These are phyloP conservation scores for Fusarium devonianum DNA, from an alignment of 2,329 filamentous ascomycete genomes.

Conservation along the genomic window DNA sequence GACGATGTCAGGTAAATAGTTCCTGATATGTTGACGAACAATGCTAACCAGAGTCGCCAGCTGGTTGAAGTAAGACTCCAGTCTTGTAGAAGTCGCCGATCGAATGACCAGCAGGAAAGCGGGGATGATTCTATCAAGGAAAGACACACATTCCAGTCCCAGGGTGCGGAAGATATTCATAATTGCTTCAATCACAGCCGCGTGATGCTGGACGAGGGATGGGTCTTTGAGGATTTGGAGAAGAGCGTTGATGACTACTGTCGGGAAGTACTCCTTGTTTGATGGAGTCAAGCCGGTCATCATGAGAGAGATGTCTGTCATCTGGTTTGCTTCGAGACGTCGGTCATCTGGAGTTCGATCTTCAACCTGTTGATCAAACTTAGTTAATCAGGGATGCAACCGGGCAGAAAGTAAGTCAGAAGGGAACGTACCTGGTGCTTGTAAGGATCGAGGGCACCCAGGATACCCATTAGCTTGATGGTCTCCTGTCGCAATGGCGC, in stretches of 20 bases:
- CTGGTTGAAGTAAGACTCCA: slow-evolving; percentile 98
- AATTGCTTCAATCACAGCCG: slow-evolving; percentile 93
- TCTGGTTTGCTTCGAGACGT: slow-evolving; percentile 66
- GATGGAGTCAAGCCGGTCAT: slow-evolving; percentile 97
- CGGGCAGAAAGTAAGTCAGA: background rate
- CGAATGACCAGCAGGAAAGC: slow-evolving; percentile 91
- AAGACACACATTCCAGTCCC: slow-evolving; percentile 93
- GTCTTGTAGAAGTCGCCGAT: slow-evolving; percentile 75
- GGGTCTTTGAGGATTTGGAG: slow-evolving; percentile 91
- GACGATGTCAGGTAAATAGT: slow-evolving; percentile 86
- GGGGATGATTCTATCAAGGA: slow-evolving; percentile 91
- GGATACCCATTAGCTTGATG: slow-evolving; percentile 93
- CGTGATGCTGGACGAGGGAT: slow-evolving; percentile 89
- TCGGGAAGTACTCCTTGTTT: slow-evolving; percentile 98
- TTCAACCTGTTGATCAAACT: slow-evolving; percentile 70
- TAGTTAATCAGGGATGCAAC: slow-evolving; percentile 34
- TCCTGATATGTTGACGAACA: slow-evolving; percentile 94
- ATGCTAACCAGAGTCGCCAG: slow-evolving; percentile 92
- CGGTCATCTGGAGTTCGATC: slow-evolving; percentile 83
- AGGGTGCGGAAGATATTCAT: slow-evolving; percentile 99
- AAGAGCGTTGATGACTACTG: slow-evolving; percentile 94
- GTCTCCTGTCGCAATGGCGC: slow-evolving; percentile 89
- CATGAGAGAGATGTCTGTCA: slow-evolving; percentile 95
- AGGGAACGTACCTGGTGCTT: slow-evolving; percentile 73
- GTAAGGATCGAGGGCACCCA: slow-evolving; percentile 94